Conservation (phyloP, 768 basidiomycete species). For the Psilocybe tampanensis region DNA sequence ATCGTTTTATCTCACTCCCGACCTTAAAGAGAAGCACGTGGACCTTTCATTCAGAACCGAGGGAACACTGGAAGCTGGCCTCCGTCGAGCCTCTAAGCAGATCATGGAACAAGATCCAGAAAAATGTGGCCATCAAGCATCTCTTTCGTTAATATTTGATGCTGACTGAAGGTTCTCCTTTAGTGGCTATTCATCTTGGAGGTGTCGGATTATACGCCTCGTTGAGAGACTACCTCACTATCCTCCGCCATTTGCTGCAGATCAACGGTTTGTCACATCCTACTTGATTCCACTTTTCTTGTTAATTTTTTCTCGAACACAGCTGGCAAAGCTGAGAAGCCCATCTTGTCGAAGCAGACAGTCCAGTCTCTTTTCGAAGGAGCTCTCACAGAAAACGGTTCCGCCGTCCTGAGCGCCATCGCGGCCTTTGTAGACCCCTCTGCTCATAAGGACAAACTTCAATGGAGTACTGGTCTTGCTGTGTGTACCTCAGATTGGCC, state of each 20-base stretch:
- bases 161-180: not conserved
- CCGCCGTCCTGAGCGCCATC: not conserved
- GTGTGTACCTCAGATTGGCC: constrained; percentile 27
- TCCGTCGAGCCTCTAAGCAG: constrained; percentile 13
- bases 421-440: not conserved
- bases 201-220: constrained; percentile 28
- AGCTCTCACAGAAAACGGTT: not conserved
- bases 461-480: constrained; percentile 31
- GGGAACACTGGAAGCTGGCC: constrained; percentile 20
- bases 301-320: not conserved
- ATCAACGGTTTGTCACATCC: constrained; percentile 24
- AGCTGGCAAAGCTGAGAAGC: constrained; percentile 16
- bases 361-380: constrained; percentile 23
- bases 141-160: not conserved
- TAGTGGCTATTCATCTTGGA: constrained; percentile 25
- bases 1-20: constrained; percentile 29
- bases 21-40: constrained; percentile 20
- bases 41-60: constrained; percentile 23
- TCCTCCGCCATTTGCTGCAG: constrained; percentile 32
- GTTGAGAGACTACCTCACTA: constrained; percentile 26
- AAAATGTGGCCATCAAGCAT: constrained; percentile 16
- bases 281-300: not conserved
- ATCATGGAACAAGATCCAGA: constrained; percentile 27
- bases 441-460: not conserved
- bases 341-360: constrained; percentile 18